Base-by-base conservation (phyloP, 176 grass and related monocot species). In the Echinochloa phyllopogon region DNA sequence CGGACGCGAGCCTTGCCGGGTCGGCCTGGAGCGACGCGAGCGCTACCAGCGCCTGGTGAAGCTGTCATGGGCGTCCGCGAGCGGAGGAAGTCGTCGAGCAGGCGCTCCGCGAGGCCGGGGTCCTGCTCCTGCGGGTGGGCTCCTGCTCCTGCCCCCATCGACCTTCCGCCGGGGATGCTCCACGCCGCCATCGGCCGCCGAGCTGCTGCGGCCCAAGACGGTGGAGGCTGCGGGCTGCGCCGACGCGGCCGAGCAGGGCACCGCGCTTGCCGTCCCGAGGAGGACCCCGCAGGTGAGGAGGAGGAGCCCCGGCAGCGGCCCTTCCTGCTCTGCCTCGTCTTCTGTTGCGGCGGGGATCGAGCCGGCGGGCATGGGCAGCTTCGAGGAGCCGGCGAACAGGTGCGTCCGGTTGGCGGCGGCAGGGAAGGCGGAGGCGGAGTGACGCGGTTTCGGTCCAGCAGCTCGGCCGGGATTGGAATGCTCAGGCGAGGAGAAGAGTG, bases 121-220 rank as follows among this genome's bases (percentile, higher is more conserved):
- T n/a, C n/a, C 78, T 82, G 45, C 88, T 82, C 78, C 88, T 90
- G 20, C 83, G 86, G 7, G 72, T 82, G 44, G 55, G 37, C 45
- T n/a, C 27, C 63, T 2, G 55, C 57, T 6, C 83, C 55, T 12
- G 72, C 72, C 62, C 70, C 88, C 23, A 36, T 11, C 3, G 50
- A 85, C 42, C 63, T 72, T 29, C 63, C 25, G 36, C 5, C 11
- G 47, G 62, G 36, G 6, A 63, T 42, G 17, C 44, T 20, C 53
- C 13, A 52, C 6, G 43, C 53, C 87, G 76, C 62, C 3, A 70
- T 67, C 57, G 62, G 6, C 81, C 47, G 38, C 74, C 38, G 65
- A 79, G 74, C 53, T 8, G 21, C 74, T 83, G 44, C 70, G 37
- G 6, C 23, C 36, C 81, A 71, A 52, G 80, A 74, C 44, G 43